These are phyloP conservation scores for Dendrobium officinale DNA, from an alignment of 106 monocot species.

Conservation along the genomic window DNA sequence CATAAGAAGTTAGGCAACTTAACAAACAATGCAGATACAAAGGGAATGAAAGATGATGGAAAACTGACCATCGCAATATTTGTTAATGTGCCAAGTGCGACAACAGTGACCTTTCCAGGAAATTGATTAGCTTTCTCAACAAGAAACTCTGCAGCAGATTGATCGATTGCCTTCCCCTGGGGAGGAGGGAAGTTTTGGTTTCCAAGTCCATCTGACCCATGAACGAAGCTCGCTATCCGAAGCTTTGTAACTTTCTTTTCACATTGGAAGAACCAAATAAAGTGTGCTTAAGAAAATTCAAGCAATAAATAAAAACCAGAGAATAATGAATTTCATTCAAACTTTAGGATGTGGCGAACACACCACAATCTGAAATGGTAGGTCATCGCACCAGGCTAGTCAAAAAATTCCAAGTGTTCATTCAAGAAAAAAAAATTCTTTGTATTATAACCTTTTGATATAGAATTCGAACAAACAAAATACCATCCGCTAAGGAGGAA, in stretches of 20 bases:
- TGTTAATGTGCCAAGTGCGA: conserved; percentile 89
- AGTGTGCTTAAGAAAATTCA: not conserved
- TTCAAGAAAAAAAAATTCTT: not conserved
- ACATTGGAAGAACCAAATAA: conserved; percentile 12
- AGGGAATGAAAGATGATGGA: not conserved
- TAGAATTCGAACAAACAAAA: not conserved
- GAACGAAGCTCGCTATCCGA: conserved; percentile 83
- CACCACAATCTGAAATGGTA: not conserved
- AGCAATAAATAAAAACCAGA: not conserved
- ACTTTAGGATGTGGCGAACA: not conserved
- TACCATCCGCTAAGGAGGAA: not conserved
- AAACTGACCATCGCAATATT: conserved; percentile 81
- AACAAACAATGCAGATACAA: not conserved
- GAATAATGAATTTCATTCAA: not conserved
- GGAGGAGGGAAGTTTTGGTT: conserved; percentile 92
- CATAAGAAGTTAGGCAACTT: conserved; percentile 4
- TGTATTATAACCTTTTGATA: not conserved
- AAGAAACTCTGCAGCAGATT: conserved; percentile 74
- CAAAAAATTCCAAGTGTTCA: not conserved
- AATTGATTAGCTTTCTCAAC: conserved; percentile 65
- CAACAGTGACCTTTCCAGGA: conserved; percentile 79
- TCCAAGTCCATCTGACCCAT: conserved; percentile 92
- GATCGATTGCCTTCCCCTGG: conserved; percentile 48
- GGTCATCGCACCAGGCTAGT: not conserved
- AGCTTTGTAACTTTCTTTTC: conserved; percentile 80